phyloP scores from a whole-genome alignment of 257 asterid species.

The Primulina eburnea region DNA sequence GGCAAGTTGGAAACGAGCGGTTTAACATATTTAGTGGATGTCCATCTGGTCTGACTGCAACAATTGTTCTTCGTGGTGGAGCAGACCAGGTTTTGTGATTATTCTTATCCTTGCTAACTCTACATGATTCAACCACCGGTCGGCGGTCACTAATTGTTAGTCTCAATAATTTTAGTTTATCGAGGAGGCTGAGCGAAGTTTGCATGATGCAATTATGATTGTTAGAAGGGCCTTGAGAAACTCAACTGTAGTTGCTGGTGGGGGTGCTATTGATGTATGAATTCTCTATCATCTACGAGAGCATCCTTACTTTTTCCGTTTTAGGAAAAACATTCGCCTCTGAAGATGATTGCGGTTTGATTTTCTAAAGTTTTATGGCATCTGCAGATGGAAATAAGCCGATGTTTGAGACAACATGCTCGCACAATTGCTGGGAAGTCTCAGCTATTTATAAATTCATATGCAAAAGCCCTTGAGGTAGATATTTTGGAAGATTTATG shows the following conservation, averaged over 20 bases:
- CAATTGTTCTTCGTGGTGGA: conserved; percentile 94
- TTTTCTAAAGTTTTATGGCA: conserved; percentile 13
- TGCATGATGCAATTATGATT: conserved; percentile 78
- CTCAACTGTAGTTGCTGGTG: conserved; percentile 90
- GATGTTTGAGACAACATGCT: conserved; percentile 84
- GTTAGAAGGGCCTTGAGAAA: conserved; percentile 85
- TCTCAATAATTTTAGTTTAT: conserved; percentile 37
- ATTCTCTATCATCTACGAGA: background rate
- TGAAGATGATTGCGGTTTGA: background rate
- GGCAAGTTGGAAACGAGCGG: conserved; percentile 92
- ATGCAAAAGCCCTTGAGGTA: conserved; percentile 93
- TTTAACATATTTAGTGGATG: conserved; percentile 92
- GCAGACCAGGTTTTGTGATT: conserved; percentile 78
- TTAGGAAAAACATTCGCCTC: background rate
- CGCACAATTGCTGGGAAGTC: conserved; percentile 82
- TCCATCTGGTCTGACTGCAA: conserved; percentile 82
- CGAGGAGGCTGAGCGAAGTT: conserved; percentile 42
- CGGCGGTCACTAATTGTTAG: conserved; percentile 30
- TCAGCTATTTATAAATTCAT: conserved; percentile 80
- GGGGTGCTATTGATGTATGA: conserved; percentile 83
- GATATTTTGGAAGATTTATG: conserved; percentile 10
- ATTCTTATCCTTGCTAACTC: background rate
- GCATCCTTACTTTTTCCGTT: background rate
- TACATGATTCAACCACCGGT: conserved; percentile 13
- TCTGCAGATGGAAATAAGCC: conserved; percentile 83